Conservation (phyloP, 257 asterid genomes). For the Nyctanthes arbortristis region DNA sequence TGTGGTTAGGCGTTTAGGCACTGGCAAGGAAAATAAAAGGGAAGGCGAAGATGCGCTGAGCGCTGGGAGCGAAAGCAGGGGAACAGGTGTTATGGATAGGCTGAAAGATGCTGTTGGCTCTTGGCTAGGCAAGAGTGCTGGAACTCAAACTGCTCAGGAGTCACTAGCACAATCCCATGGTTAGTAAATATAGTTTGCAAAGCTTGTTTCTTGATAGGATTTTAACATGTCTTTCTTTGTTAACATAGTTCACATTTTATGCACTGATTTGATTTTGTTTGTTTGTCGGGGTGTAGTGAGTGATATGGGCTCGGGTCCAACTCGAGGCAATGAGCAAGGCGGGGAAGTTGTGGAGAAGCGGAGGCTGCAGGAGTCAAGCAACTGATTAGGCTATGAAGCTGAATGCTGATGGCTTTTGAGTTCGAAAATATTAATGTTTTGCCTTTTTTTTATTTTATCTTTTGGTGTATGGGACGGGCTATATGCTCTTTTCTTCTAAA, state of each 20-base stretch:
- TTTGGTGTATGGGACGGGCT: too few relatives aligned
- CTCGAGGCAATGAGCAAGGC: too few relatives aligned
- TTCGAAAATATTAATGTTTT: too few relatives aligned
- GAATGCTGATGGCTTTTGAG: too few relatives aligned
- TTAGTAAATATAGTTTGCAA: slow-evolving; percentile 42
- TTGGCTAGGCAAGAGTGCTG: slow-evolving; percentile 59
- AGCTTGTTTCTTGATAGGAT: too few relatives aligned
- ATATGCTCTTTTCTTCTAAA: too few relatives aligned
- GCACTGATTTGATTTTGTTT: background rate
- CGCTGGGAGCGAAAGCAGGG: slow-evolving; percentile 36
- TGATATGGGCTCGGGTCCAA: background rate
- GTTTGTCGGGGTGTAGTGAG: slow-evolving; percentile 17
- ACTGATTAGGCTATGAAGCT: too few relatives aligned
- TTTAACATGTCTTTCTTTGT: too few relatives aligned
- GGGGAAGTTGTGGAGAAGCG: background rate
- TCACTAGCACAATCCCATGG: slow-evolving; percentile 29
- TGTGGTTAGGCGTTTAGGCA: slow-evolving; percentile 45
- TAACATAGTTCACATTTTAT: too few relatives aligned
- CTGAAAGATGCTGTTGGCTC: slow-evolving; percentile 52
- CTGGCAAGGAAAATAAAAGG: slow-evolving; percentile 29
- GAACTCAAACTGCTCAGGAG: slow-evolving; percentile 33
- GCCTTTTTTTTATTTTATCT: too few relatives aligned
- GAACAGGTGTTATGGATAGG: slow-evolving; percentile 47
- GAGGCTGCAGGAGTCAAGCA: background rate
- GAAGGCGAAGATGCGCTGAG: slow-evolving; percentile 42